Base-by-base conservation (phyloP, 495 filamentous ascomycete species). In the Aspergillus hancockii region DNA sequence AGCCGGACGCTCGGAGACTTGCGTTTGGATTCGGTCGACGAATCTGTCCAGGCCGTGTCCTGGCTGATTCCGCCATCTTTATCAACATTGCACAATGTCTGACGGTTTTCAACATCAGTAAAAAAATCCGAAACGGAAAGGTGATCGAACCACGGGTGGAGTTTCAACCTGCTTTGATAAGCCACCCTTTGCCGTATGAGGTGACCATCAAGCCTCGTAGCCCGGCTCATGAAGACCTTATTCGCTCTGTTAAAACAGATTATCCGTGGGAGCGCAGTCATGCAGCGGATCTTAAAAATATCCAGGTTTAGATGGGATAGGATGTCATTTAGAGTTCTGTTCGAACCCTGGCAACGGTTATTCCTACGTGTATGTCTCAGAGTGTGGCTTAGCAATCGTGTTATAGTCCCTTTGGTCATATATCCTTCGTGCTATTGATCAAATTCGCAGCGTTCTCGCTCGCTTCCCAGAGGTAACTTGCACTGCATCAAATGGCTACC, bases 221-320 rank as follows among this genome's bases (percentile, higher is more conserved):
- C 54, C 21, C 63, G 23, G 43, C 40, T 21, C 68, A 77, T 63
- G 71, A 68, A 43, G 58, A 58, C 3, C 57, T 81, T 14, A 71
- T 81, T 8, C 52, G 58, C n/a, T 58, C 66, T 0, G 68, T 79
- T 23, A 80, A 81, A 58, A 49, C 62, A 8, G 67, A 72, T 3
- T 65, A 70, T 63, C 79, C 79, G 7, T 83, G 75, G 75, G 71
- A 78, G 58, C 41, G 73, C 61, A 75, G 79, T 41, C 70, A 81
- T 67, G 68, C 71, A 9, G 28, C 28, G 36, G 57, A 41, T 52
- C 18, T 57, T 28, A 8, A 22, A 16, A 41, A 41, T 18, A 41
- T 41, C 38, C n/a, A 16, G 14, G 38, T 7, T 41, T 41, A 41
- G 38, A 36, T 36, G 3, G 4, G 4, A 28, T 28, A 28, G 3